phyloP scores from a whole-genome alignment of 2,329 filamentous ascomycete species.

The Neofusicoccum umdonicola region DNA sequence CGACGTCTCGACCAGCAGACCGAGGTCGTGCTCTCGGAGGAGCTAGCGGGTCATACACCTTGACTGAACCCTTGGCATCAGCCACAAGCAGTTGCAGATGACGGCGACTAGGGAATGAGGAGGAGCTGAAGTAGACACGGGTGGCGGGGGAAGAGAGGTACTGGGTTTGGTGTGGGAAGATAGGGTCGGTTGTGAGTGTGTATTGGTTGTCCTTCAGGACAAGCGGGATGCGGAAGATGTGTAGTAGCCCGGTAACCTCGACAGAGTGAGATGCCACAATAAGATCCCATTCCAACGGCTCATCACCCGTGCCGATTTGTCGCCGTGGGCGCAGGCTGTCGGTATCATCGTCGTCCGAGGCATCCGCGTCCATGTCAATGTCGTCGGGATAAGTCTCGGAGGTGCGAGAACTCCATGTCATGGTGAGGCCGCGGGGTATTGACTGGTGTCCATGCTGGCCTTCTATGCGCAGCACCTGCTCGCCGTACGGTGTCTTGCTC shows the following conservation, averaged over 20 bases:
- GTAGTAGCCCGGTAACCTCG: constrained; percentile 39
- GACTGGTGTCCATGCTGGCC: constrained; percentile 50
- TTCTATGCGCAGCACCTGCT: constrained; percentile 49
- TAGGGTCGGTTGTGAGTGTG: constrained; percentile 36
- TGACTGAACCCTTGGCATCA: constrained; percentile 55
- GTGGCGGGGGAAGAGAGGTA: constrained; percentile 50
- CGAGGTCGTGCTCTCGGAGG: constrained; percentile 25
- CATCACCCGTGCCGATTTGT: constrained; percentile 19
- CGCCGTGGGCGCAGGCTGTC: constrained; percentile 10
- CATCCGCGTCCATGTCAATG: constrained; percentile 36
- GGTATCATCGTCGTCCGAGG: constrained; percentile 23
- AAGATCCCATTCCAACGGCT: constrained; percentile 38
- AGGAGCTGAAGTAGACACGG: constrained; percentile 54
- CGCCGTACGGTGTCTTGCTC: constrained; percentile 33
- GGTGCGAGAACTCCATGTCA: constrained; percentile 49
- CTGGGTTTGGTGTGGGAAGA: constrained; percentile 47
- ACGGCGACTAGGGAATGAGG: constrained; percentile 50
- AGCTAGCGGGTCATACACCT: constrained; percentile 57
- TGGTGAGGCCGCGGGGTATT: constrained; percentile 49
- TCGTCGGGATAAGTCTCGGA: constrained; percentile 19
- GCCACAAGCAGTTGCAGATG: constrained; percentile 56
- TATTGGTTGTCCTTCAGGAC: constrained; percentile 30
- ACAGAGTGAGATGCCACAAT: constrained; percentile 42
- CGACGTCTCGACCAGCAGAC: constrained; percentile 20
- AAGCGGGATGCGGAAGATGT: constrained; percentile 41